Percentiles rank a stretch among this genome's conserved stretches.
phyloP scores from a whole-genome alignment of 805 yeast genomes.

The Candida hungchunana region DNA sequence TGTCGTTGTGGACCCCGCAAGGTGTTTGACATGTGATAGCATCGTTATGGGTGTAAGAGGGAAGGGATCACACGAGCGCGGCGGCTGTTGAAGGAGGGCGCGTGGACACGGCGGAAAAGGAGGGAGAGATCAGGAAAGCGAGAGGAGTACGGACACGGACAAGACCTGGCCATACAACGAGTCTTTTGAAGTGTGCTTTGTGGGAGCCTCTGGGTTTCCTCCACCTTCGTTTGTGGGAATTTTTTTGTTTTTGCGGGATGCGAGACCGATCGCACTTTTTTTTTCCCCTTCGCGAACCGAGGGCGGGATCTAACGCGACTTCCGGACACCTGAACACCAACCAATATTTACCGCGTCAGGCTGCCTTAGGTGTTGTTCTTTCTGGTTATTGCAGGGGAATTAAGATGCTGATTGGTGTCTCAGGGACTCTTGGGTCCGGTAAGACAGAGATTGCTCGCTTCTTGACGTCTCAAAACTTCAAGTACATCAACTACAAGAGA shows the following conservation, averaged over 20 bases:
- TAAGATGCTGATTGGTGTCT: constrained; percentile 68
- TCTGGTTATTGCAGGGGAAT: no score
- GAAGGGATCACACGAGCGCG: constrained; percentile 1
- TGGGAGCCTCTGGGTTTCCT: not conserved
- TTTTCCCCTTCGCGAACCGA: not conserved
- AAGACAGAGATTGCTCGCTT: constrained; percentile 59
- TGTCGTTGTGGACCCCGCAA: constrained; percentile 8
- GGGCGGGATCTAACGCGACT: no score
- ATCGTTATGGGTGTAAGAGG: constrained; percentile 7
- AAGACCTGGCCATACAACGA: not conserved
- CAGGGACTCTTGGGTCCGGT: constrained; percentile 69
- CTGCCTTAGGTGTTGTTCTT: no score
- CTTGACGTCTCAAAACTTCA: constrained; percentile 51
- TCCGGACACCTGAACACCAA: no score
- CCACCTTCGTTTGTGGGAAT: not conserved
- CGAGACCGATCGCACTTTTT: not conserved
- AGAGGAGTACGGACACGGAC: not conserved
- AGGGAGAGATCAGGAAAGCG: not conserved
- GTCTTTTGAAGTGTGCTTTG: not conserved
- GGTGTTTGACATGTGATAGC: constrained; percentile 23
- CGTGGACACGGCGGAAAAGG: not conserved
- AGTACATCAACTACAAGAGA: constrained; percentile 27
- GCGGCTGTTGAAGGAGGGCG: not conserved
- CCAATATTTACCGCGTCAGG: no score
- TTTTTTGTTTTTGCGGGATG: not conserved